A percentile compares a stretch with the other conserved stretches of the same genome.
phyloP scores from a whole-genome alignment of 2,329 filamentous ascomycete genomes.

The Blastomyces gilchristii region DNA sequence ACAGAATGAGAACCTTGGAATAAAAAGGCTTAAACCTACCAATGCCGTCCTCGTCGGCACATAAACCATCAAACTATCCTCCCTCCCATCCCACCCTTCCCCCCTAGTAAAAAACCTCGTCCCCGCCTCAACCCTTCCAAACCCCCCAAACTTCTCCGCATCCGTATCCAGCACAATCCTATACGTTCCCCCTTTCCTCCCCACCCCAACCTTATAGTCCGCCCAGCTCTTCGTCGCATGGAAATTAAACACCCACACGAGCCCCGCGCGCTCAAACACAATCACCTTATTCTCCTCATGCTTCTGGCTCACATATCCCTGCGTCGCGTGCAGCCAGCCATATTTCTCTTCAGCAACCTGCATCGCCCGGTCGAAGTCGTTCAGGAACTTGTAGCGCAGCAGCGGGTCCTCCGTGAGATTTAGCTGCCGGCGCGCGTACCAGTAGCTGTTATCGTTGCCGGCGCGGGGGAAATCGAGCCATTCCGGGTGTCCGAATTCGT shows the following conservation, averaged over 20 bases:
- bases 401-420: constrained; percentile 81
- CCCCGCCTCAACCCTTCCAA: constrained; percentile 63
- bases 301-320: constrained; percentile 90
- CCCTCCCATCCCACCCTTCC: constrained; percentile 78
- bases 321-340: constrained; percentile 75
- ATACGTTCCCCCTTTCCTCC: constrained; percentile 68
- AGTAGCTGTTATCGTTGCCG: constrained; percentile 87
- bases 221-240: constrained; percentile 73
- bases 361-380: constrained; percentile 90
- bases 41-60: constrained; percentile 73
- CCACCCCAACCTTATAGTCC: constrained; percentile 86
- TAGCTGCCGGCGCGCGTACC: constrained; percentile 85
- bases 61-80: constrained; percentile 89
- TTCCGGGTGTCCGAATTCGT: constrained; percentile 96
- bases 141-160: constrained; percentile 64
- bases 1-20: constrained; percentile 3
- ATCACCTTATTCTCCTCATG: constrained; percentile 89
- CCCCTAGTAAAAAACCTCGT: constrained; percentile 88
- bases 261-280: constrained; percentile 82
- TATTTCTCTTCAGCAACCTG: constrained; percentile 78
- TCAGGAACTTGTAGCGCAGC: constrained; percentile 81
- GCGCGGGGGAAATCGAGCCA: constrained; percentile 97
- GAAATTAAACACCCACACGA: constrained; percentile 96
- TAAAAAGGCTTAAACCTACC: constrained; percentile 42
- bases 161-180: constrained; percentile 77